Conservation (phyloP, 2,329 filamentous ascomycete species). For the Beauveria sp. region DNA sequence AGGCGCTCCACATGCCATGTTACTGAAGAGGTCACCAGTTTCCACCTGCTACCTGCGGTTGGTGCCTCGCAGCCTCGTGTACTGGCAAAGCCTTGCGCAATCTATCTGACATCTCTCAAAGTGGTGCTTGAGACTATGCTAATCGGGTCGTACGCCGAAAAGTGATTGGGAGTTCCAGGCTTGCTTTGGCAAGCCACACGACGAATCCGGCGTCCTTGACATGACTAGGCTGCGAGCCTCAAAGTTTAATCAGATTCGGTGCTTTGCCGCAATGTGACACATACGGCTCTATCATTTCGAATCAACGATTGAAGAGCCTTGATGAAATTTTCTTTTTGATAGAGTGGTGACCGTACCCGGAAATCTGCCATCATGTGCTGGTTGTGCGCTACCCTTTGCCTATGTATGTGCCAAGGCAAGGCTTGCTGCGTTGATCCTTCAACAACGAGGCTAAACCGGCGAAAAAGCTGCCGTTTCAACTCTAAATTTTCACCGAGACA, state of each 20-base stretch:
- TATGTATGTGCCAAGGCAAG: background rate
- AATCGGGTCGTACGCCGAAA: background rate
- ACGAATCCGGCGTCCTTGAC: background rate
- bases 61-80: background rate
- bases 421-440: background rate
- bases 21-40: background rate
- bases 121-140: background rate
- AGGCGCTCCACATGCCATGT: background rate
- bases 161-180: background rate
- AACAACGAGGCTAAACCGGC: background rate
- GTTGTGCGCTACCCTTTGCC: background rate
- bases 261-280: background rate
- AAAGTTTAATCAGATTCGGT: background rate
- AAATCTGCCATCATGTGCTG: background rate
- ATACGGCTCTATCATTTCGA: background rate
- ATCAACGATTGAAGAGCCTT: background rate
- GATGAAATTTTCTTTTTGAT: background rate
- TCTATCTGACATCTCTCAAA: background rate
- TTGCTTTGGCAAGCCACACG: background rate
- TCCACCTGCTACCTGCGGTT: background rate
- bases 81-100: background rate
- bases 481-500: background rate
- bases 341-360: background rate
- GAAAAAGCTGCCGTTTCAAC: no score
- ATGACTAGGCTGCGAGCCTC: background rate